Evolutionary conservation across 2,329 filamentous ascomycete species (phyloP), one percentile per base, ranked within the genome.

Genomic region (Diaporthe destruens): DNA sequence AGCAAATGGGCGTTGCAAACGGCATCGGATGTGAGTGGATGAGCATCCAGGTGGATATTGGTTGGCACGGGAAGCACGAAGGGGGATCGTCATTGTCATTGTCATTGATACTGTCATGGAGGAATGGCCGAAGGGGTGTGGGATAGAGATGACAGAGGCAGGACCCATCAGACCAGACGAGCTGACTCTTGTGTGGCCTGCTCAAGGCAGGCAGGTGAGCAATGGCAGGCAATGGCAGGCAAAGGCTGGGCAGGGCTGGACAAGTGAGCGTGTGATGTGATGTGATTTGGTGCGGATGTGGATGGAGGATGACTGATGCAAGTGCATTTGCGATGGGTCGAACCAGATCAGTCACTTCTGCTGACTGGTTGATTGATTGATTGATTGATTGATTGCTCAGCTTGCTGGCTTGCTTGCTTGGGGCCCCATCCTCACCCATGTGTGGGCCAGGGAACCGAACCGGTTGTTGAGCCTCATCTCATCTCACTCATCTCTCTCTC

Each of bases 61-160:
- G 67, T 42, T 61, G 55, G 67, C 56, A 55, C 67, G 49, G 67
- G 56, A 61, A 70, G 67, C 54, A 59, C 57, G n/a, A 70, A 70
- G 67, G 67, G 67, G 56, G 67, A 70, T 70, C 67, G 36, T 61
- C 67, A 53, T 51, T 59, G 56, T 59, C 47, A 59, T 20, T 42
- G 67, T 59, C 29, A 29, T 29, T 29, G 29, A 29, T 32, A 61
- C 47, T 23, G 51, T 49, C 39, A 69, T 69, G 51, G 53, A 53
- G 51, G 32, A 53, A 36, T 53, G 51, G 53, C 44, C 29, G 20
- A 66, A 47, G 61, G 32, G 61, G 20, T n/a, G 47, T 53, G 42
- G 65, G 49, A 36, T 69, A 56, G 29, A 49, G 39, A 36, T 57
- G 39, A 69, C 53, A 49, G 42, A 69, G 1, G 39, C 55, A 51